Conservation (phyloP, 129 eudicot genomes). For the Flaveria trinervia region DNA sequence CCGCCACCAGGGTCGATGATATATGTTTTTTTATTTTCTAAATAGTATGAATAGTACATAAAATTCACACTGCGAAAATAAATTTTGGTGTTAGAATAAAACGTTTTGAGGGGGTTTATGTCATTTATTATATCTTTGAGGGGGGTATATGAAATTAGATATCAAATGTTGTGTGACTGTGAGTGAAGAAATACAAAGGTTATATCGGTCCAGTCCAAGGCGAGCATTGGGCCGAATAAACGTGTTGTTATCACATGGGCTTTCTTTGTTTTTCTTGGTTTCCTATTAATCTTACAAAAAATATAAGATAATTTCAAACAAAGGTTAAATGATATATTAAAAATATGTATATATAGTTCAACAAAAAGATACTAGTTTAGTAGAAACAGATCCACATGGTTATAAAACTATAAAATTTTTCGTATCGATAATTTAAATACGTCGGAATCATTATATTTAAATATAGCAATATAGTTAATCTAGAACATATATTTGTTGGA, state of each 20-base stretch:
- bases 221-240: constrained; percentile 21
- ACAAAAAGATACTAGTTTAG: background rate
- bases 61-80: background rate
- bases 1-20: no score
- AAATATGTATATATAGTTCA: background rate
- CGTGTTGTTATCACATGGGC: constrained; percentile 25
- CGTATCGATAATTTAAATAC: no score
- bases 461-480: no score
- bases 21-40: no score
- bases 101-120: background rate
- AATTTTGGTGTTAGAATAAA: background rate
- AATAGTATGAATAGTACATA: background rate
- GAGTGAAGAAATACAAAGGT: background rate
- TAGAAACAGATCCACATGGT: constrained; percentile 15
- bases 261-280: background rate
- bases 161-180: no score
- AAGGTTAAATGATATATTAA: constrained; percentile 7
- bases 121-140: background rate
- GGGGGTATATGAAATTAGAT: background rate
- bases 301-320: background rate
- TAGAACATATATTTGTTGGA: no score
- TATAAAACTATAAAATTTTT: background rate
- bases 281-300: background rate
- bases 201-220: background rate
- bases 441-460: no score